Conservation (phyloP, 1,284 basidiomycete genomes). For the Boletellus sp. region DNA sequence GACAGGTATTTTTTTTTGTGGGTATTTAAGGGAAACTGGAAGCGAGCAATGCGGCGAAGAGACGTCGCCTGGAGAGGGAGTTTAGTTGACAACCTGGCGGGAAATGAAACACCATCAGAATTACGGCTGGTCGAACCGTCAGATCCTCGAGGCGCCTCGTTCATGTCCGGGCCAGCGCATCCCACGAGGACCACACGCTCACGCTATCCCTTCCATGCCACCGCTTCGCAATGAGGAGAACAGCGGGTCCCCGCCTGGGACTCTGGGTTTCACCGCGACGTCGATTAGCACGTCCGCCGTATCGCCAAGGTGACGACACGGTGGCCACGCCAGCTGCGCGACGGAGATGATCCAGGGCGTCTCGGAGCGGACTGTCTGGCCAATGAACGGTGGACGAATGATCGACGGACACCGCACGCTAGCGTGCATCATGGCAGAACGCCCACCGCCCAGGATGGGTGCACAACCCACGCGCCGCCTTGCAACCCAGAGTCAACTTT, state of each 20-base stretch:
- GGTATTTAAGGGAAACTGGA: slow-evolving; percentile 29
- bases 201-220: too few species aligned
- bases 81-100: not conserved
- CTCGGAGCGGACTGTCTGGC: too few species aligned
- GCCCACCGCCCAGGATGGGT: too few species aligned
- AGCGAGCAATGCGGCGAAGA: slow-evolving; percentile 21
- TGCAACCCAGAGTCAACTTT: too few species aligned
- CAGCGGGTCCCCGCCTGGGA: too few species aligned
- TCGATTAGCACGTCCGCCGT: too few species aligned
- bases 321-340: not conserved
- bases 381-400: not conserved
- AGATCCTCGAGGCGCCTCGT: too few species aligned
- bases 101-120: slow-evolving; percentile 11
- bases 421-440: too few species aligned
- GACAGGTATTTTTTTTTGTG: not conserved
- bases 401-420: not conserved
- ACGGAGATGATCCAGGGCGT: not conserved
- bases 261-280: too few species aligned
- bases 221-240: too few species aligned
- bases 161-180: not conserved
- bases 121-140: slow-evolving; percentile 1
- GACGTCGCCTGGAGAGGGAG: slow-evolving; percentile 9
- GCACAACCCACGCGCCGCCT: too few species aligned
- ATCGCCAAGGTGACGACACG: not conserved
- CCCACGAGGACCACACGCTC: slow-evolving; percentile 18